Evolutionary conservation across 306 rosid genomes (phyloP), one percentile per base, ranked within the genome.

Genomic region (Astragalus membranaceus): DNA sequence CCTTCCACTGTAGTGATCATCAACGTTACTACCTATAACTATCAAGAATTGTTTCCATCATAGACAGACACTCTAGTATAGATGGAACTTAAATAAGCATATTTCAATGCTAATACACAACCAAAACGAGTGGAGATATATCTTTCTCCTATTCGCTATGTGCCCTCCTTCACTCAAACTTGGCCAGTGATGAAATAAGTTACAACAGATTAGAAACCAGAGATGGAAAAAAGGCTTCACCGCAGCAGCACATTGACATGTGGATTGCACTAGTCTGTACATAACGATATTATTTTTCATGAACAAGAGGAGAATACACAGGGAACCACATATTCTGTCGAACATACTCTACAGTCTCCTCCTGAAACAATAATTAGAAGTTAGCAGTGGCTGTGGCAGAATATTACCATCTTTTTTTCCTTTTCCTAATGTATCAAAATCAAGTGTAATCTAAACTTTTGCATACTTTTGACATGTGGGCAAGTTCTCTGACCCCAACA

Each of bases 291-390:
- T 80, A 93, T 63, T 90, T 88, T 56, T 90, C 94, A 64, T 88
- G 97, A 80, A 93, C 96, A 57, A 87, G 96, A 51, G 98, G 98
- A 74, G 86, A 80, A 80, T 93, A 93, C 79, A 90, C 70, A 13
- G 96, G 97, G 75, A 60, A 88, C 98, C 98, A 90, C 98, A 94
- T 88, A 53, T 58, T 87, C 57, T 15, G 54, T 56, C 81, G 85
- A 35, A 93, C 81, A 30, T 88, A 85, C 47, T 87, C 84, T 78
- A 86, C 83, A 1, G 86, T 83, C 82, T 89, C 92, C 52, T 81
- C 96, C 98, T 92, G 96, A 80, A 83, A 76, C 59, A 77, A 50
- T 57, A 56, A 50, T 15, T 39, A 61, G 47, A 8, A 67, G 55
- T 30, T 64, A 56, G 67, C 23, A 70, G 58, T 43, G 42, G 64